Conservation (phyloP, 2,329 filamentous ascomycete species). For the Madurella fahalii region DNA sequence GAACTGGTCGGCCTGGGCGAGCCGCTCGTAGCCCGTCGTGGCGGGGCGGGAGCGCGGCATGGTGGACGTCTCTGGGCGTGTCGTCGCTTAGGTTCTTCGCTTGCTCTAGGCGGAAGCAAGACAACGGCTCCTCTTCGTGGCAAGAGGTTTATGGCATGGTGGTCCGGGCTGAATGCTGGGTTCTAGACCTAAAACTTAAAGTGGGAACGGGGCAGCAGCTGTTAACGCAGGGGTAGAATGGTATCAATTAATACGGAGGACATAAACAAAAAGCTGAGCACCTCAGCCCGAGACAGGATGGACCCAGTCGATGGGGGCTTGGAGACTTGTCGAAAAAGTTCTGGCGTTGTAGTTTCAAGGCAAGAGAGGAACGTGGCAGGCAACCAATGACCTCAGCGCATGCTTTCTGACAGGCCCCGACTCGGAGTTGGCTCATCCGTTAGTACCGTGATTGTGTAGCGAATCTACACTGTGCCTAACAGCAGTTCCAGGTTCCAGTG, state of each 20-base stretch:
- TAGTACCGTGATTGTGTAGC: too few relatives aligned
- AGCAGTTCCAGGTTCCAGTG: too few relatives aligned
- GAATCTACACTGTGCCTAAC: too few relatives aligned
- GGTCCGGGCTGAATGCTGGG: background rate
- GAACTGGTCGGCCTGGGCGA: constrained; percentile 75
- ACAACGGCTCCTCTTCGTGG: background rate
- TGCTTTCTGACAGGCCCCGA: background rate
- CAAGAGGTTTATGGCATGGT: constrained; percentile 1
- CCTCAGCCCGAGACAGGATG: background rate
- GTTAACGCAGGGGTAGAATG: background rate
- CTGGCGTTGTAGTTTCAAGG: background rate
- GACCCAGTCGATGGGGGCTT: too few relatives aligned
- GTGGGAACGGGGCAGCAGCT: background rate
- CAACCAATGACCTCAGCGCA: background rate
- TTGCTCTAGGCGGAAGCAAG: too few relatives aligned
- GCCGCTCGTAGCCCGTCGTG: constrained; percentile 79
- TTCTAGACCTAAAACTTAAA: background rate
- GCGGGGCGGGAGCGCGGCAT: constrained; percentile 68
- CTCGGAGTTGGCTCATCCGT: too few relatives aligned
- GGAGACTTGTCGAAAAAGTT: background rate
- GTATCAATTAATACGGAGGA: background rate
- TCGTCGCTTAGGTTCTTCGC: background rate
- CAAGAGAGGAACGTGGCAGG: background rate
- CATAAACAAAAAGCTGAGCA: background rate
- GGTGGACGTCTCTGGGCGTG: constrained; percentile 20